A percentile compares a stretch with the other conserved stretches of the same genome.
Conservation (phyloP, 805 yeast species). For the Diddensiella caesifluorescens region DNA sequence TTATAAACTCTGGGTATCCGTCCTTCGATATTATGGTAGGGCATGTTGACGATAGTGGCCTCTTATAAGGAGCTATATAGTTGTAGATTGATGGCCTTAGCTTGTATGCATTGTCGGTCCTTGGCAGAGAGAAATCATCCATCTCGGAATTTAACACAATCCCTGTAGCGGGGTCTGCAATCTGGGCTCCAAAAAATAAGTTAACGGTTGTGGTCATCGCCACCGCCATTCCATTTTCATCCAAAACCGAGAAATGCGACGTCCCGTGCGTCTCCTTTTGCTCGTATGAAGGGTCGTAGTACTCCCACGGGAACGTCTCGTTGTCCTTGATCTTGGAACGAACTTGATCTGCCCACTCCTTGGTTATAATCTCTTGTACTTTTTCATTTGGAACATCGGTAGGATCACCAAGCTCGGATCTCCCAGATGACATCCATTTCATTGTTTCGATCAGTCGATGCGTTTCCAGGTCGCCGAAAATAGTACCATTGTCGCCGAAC, state of each 20-base stretch:
- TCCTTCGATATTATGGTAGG: constrained; percentile 61
- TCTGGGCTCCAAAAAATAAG: constrained; percentile 72
- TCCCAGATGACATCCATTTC: constrained; percentile 89
- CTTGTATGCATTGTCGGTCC: constrained; percentile 66
- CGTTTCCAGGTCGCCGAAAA: constrained; percentile 43
- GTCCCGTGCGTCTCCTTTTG: constrained; percentile 85
- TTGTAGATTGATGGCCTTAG: constrained; percentile 78
- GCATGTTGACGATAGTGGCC: constrained; percentile 81
- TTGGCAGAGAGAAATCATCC: constrained; percentile 87
- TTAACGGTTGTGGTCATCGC: constrained; percentile 86
- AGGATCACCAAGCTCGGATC: constrained; percentile 81
- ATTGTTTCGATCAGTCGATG: constrained; percentile 77
- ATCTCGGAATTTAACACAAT: constrained; percentile 80
- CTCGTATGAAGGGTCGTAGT: constrained; percentile 75
- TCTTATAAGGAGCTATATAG: constrained; percentile 63
- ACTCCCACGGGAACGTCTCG: constrained; percentile 60
- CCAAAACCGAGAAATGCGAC: constrained; percentile 78
- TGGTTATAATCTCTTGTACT: constrained; percentile 42
- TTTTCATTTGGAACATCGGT: constrained; percentile 29
- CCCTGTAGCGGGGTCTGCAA: constrained; percentile 79
- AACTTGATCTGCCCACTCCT: constrained; percentile 55
- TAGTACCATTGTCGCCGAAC: constrained; percentile 30
- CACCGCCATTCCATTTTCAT: constrained; percentile 69
- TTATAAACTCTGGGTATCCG: constrained; percentile 50
- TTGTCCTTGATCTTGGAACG: constrained; percentile 47